phyloP scores from a whole-genome alignment of 441 rosid species.

The Erodium moschatum region DNA sequence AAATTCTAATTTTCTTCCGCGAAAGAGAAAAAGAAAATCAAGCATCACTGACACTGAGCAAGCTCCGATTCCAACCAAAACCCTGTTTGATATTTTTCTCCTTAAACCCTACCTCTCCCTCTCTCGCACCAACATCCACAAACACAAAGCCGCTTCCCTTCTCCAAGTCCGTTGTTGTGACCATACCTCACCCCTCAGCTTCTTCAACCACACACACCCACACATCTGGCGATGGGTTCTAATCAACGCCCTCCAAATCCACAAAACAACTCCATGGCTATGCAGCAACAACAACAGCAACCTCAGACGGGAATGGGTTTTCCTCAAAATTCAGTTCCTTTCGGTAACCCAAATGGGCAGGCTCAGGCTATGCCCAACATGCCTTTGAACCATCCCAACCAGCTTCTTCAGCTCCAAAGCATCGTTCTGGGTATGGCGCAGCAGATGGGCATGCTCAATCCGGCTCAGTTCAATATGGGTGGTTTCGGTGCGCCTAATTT shows the following conservation, averaged over 20 bases:
- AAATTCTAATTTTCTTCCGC: too few species aligned
- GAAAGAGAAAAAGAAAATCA: too few species aligned
- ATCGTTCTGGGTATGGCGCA: slow-evolving; percentile 29
- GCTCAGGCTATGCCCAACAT: slow-evolving; percentile 23
- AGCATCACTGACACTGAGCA: too few species aligned
- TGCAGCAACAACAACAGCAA: slow-evolving; percentile 6
- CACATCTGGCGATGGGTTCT: neutral
- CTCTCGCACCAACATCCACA: neutral
- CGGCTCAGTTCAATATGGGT: slow-evolving; percentile 16
- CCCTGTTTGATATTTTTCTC: too few species aligned
- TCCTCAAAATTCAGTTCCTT: slow-evolving; percentile 35
- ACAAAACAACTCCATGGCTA: slow-evolving; percentile 25
- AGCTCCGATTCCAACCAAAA: too few species aligned
- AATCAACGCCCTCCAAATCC: slow-evolving; percentile 24
- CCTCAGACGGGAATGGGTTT: slow-evolving; percentile 40
- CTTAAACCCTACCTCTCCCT: too few species aligned
- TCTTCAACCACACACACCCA: too few species aligned
- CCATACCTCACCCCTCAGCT: too few species aligned
- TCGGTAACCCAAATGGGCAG: slow-evolving; percentile 17
- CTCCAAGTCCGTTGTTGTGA: too few species aligned
- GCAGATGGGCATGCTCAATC: neutral
- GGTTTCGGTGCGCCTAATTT: slow-evolving; percentile 15
- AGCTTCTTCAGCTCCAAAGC: slow-evolving; percentile 20
- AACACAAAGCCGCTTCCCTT: too few species aligned
- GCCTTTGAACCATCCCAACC: slow-evolving; percentile 26